Evolutionary conservation across 1,139 yeast genomes (phyloP).

Genomic region (Nadsonia starkeyi-henricii): DNA sequence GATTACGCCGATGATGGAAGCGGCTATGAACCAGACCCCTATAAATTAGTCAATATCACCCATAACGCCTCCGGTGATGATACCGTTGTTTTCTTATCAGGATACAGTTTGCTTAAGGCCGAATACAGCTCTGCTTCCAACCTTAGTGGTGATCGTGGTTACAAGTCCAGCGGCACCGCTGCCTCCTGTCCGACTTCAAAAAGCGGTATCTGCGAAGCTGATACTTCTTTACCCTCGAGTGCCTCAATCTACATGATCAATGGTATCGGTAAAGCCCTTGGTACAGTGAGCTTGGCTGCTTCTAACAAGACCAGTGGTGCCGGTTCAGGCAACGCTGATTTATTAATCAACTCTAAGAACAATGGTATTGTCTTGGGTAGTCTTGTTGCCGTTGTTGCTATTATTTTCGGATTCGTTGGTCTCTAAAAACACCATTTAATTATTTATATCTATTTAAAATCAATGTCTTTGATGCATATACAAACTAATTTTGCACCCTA

Average conservation of each 20-base stretch:
- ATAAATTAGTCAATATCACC: slow-evolving; percentile 51
- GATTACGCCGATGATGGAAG: slow-evolving; percentile 63
- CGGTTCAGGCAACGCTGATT: not conserved
- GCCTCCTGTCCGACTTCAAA: slow-evolving; percentile 35
- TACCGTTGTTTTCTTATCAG: not conserved
- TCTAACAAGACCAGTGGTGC: not conserved
- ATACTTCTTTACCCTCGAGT: slow-evolving; percentile 53
- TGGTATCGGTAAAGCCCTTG: slow-evolving; percentile 63
- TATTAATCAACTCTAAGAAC: not conserved
- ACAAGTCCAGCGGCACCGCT: slow-evolving; percentile 26
- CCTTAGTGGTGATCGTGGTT: slow-evolving; percentile 61
- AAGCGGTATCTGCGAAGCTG: slow-evolving; percentile 37
- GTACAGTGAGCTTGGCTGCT: slow-evolving; percentile 20
- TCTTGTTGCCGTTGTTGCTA: too few species aligned
- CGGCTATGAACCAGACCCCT: too few species aligned
- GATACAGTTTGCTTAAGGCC: slow-evolving; percentile 2
- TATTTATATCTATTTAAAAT: too few species aligned
- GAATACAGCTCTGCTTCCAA: slow-evolving; percentile 3
- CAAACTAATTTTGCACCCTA: too few species aligned
- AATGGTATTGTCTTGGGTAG: not conserved
- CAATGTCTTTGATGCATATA: too few species aligned
- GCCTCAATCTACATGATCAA: too few species aligned
- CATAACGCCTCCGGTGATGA: slow-evolving; percentile 20
- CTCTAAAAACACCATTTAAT: too few species aligned
- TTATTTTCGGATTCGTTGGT: too few species aligned